Base-by-base conservation (phyloP, 2,329 filamentous ascomycete genomes). In the Scytalidium lignicola region DNA sequence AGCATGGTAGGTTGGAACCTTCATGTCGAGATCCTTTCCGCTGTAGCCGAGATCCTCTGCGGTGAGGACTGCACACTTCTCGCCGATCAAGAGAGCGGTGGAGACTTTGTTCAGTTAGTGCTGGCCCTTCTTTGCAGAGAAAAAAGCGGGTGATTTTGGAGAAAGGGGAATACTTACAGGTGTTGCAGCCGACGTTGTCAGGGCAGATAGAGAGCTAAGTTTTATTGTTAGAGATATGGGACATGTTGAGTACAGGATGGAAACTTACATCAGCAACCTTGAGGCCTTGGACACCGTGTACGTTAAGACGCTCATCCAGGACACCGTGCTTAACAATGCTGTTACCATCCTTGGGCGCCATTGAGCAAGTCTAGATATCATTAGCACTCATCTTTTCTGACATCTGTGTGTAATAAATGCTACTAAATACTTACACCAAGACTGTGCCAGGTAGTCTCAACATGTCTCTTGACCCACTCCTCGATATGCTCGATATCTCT, bases 301-400 rank as follows among this genome's bases (percentile, higher is more conserved):
- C 86, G 57, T 89, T 90, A 49, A 90, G 76, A 51, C 86, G 79
- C 67, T 88, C 85, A 62, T 90, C 86, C 32, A 90, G 69, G 0
- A 90, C 86, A 51, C 86, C 86, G 60, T 90, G 85, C 71, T 86
- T 88, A 65, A 90, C 86, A 61, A 91, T 88, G 60, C 79, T 83
- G 72, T 90, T 91, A 51, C 88, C 87, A 61, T 89, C 79, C 52
- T 70, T 76, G 3, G 87, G 87, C 0, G 85, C 86, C 85, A 90
- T 90, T 46, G 82, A 87, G 70, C 85, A 89, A 1, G 86, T 90
- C 68, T 72, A 23, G 2, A 21, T 44, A 21, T 44, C 18, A 49
- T 41, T 39, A 26, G n/a, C 12, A 15, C 32, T 37, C 15, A n/a
- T 37, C 10, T 37, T 37, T 28, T 28, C 26, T 28, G 23, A 32